Percentiles rank a stretch among this genome's conserved stretches.
Evolutionary conservation across 2,329 filamentous ascomycete species (phyloP).

Genomic region (Colletotrichum sp.): DNA sequence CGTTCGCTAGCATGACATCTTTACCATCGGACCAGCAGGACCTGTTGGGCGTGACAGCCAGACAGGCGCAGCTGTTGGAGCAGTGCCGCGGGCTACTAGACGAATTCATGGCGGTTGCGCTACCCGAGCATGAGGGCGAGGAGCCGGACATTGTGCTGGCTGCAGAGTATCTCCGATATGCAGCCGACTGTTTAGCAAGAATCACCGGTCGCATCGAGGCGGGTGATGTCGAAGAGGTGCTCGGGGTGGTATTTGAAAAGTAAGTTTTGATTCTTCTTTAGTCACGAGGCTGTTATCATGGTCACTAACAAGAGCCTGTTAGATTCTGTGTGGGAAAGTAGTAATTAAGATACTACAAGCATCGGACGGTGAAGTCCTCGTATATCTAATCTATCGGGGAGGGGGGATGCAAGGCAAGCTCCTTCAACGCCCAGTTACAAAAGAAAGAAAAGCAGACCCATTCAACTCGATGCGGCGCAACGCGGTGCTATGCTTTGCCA

Average conservation of each 20-base stretch:
- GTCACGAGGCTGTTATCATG: neutral
- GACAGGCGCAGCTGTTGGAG: constrained; percentile 82
- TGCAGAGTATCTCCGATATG: constrained; percentile 85
- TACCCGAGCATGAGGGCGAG: constrained; percentile 32
- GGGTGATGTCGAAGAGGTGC: constrained; percentile 92
- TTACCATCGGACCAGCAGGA: constrained; percentile 78
- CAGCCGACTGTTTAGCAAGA: constrained; percentile 78
- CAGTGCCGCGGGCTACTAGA: constrained; percentile 75
- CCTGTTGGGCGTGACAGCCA: constrained; percentile 87
- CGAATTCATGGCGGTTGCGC: constrained; percentile 71
- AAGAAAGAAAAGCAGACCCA: neutral
- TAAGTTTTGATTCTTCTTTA: constrained; percentile 49
- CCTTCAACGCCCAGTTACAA: neutral
- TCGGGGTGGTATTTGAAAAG: constrained; percentile 98
- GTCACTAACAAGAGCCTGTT: neutral
- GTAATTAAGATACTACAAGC: constrained; percentile 14
- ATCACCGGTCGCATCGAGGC: constrained; percentile 87
- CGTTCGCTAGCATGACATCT: constrained; percentile 74
- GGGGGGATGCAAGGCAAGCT: neutral
- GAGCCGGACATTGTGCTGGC: constrained; percentile 87
- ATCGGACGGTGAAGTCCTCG: constrained; percentile 2
- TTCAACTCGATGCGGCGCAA: neutral
- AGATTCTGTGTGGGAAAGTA: constrained; percentile 65
- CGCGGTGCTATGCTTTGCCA: neutral
- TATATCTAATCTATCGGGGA: constrained; percentile 6